Percentiles rank a stretch among this genome's conserved stretches.
phyloP scores from a whole-genome alignment of 2,329 filamentous ascomycete species.

The Elsinoe perseae region DNA sequence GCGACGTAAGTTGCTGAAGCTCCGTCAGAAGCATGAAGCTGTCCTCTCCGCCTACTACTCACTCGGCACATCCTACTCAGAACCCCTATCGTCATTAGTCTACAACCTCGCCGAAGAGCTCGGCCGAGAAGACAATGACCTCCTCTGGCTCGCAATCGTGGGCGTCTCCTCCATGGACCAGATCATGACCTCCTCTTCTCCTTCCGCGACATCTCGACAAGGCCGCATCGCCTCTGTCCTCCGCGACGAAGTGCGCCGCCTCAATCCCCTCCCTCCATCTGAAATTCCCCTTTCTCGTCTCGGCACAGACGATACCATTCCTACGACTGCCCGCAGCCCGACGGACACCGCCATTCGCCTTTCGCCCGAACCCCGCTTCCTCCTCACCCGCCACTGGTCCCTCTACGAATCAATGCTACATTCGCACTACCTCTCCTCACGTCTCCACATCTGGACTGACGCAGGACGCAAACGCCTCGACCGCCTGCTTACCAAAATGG shows the following conservation, averaged over 20 bases:
- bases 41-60: slow-evolving; percentile 77
- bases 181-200: slow-evolving; percentile 75
- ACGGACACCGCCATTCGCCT: slow-evolving; percentile 88
- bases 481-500: slow-evolving; percentile 96
- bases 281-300: slow-evolving; percentile 49
- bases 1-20: slow-evolving; percentile 62
- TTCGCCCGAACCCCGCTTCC: slow-evolving; percentile 86
- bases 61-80: slow-evolving; percentile 81
- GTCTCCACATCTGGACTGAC: slow-evolving; percentile 91
- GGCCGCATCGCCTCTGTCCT: slow-evolving; percentile 78
- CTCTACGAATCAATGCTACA: slow-evolving; percentile 98
- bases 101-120: slow-evolving; percentile 93
- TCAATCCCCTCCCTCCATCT: slow-evolving; percentile 68
- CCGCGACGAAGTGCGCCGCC: slow-evolving; percentile 83
- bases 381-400: slow-evolving; percentile 92
- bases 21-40: slow-evolving; percentile 69
- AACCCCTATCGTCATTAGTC: slow-evolving; percentile 88
- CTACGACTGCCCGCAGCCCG: slow-evolving; percentile 77
- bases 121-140: slow-evolving; percentile 90
- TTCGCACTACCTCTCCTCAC: slow-evolving; percentile 85
- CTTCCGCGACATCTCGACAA: slow-evolving; percentile 54
- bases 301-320: slow-evolving; percentile 73
- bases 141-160: slow-evolving; percentile 90
- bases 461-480: slow-evolving; percentile 79
- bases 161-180: slow-evolving; percentile 91